A percentile compares a stretch with the other conserved stretches of the same genome.
These are phyloP conservation scores for Penicillium lagena DNA, from an alignment of 495 filamentous ascomycete species.

Conservation along the genomic window DNA sequence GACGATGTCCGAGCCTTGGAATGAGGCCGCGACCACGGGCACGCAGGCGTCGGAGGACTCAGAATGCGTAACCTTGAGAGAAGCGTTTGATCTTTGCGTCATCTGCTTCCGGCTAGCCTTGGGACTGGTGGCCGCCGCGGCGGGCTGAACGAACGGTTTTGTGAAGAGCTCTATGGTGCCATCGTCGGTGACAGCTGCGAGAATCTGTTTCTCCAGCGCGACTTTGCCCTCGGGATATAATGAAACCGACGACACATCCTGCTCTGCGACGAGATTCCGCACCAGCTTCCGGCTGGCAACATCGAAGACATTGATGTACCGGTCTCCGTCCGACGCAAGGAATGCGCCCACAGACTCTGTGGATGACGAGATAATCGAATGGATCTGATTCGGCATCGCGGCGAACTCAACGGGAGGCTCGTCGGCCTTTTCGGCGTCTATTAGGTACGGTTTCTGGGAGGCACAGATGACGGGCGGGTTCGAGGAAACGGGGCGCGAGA, in stretches of 20 bases:
- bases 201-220: conserved; percentile 31
- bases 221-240: conserved; percentile 16
- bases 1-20: conserved; percentile 43
- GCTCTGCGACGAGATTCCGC: conserved; percentile 47
- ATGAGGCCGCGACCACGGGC: conserved; percentile 37
- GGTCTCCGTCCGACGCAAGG: conserved; percentile 47
- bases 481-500: conserved; percentile 35
- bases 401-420: conserved; percentile 37
- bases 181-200: conserved; percentile 47
- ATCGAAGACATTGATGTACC: conserved; percentile 51
- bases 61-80: conserved; percentile 44
- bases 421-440: conserved; percentile 39
- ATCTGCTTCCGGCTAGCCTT: conserved; percentile 43
- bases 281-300: conserved; percentile 34
- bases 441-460: conserved; percentile 47
- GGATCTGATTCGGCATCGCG: conserved; percentile 48
- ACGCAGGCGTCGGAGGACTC: conserved; percentile 34
- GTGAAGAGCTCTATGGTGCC: conserved; percentile 53
- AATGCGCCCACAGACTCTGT: conserved; percentile 25
- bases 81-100: conserved; percentile 43
- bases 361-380: conserved; percentile 40
- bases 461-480: conserved; percentile 47
- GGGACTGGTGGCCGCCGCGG: conserved; percentile 24
- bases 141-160: conserved; percentile 41
- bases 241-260: conserved; percentile 37